Evolutionary conservation across 352 stramenopile species (phyloP).

Genomic region (Phytophthora sansomeana): DNA sequence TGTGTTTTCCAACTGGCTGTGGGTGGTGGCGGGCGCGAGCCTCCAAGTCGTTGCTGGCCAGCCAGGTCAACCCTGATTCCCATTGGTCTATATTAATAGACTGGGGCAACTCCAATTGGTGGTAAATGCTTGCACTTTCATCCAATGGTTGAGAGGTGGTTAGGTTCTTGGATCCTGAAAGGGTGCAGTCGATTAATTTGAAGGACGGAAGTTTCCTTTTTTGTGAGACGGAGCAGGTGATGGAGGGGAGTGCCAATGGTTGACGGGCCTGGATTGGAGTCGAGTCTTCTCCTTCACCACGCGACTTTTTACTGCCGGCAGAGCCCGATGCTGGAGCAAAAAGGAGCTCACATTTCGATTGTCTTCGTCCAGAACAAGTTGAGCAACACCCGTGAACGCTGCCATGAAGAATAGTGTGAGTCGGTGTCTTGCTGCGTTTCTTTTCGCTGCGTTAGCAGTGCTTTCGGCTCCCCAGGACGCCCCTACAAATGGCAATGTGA

Average conservation of each 20-base stretch:
- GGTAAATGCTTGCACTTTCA: slow-evolving; percentile 8
- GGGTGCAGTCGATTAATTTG: slow-evolving; percentile 1
- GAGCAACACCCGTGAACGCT: slow-evolving; percentile 1
- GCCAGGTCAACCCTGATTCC: slow-evolving; percentile 21
- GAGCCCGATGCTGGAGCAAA: neutral
- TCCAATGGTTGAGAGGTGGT: slow-evolving; percentile 11
- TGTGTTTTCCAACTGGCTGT: slow-evolving; percentile 49
- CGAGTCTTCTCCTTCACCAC: slow-evolving; percentile 25
- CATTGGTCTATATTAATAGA: slow-evolving; percentile 37
- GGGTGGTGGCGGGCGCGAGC: slow-evolving; percentile 17
- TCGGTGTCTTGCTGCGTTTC: slow-evolving; percentile 7
- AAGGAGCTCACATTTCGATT: slow-evolving; percentile 39
- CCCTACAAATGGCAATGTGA: neutral
- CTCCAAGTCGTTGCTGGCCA: slow-evolving; percentile 42
- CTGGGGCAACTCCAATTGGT: neutral
- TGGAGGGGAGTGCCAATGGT: slow-evolving; percentile 23
- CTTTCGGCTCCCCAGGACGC: slow-evolving; percentile 26
- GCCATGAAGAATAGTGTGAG: slow-evolving; percentile 27
- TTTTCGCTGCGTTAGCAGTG: slow-evolving; percentile 5
- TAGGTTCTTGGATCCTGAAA: slow-evolving; percentile 11
- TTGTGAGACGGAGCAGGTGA: slow-evolving; percentile 26
- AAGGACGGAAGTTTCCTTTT: slow-evolving; percentile 23
- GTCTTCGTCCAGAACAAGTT: slow-evolving; percentile 3
- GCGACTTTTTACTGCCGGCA: slow-evolving; percentile 13
- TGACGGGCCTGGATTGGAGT: slow-evolving; percentile 24